Evolutionary conservation across 768 basidiomycete species (phyloP).

Genomic region (Suillus bovinus): DNA sequence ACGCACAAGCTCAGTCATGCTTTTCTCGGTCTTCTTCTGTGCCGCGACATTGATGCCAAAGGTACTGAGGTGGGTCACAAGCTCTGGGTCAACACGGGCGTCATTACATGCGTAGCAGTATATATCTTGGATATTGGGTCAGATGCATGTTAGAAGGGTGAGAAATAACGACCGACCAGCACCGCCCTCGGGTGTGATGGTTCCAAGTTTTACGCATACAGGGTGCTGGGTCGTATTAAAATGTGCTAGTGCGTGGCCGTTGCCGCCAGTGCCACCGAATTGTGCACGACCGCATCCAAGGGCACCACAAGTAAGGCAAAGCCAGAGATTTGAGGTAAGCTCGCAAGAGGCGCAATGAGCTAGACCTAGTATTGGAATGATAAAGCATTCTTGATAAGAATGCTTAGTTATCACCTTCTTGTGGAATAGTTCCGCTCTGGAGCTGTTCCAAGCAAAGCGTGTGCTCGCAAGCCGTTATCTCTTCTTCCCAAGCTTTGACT

Average conservation of each 20-base stretch:
- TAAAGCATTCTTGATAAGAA: neutral
- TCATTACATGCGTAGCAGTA: constrained; percentile 95
- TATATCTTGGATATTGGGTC: constrained; percentile 54
- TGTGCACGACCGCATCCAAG: constrained; percentile 90
- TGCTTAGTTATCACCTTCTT: constrained; percentile 22
- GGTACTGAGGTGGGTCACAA: constrained; percentile 68
- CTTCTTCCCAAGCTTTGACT: constrained; percentile 98
- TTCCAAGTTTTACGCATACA: constrained; percentile 91
- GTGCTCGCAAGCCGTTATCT: constrained; percentile 86
- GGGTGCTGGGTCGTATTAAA: constrained; percentile 71
- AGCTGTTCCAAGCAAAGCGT: constrained; percentile 55
- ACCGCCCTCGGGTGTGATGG: constrained; percentile 91
- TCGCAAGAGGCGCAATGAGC: constrained; percentile 84
- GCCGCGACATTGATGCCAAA: constrained; percentile 88
- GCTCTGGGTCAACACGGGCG: constrained; percentile 71
- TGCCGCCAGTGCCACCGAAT: constrained; percentile 79
- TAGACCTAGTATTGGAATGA: constrained; percentile 48
- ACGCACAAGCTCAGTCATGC: constrained; percentile 89
- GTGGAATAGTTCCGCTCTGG: constrained; percentile 22
- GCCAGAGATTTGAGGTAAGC: constrained; percentile 90
- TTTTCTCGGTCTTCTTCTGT: constrained; percentile 92
- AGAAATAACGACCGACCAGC: constrained; percentile 57
- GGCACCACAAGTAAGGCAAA: constrained; percentile 89
- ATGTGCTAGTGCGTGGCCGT: constrained; percentile 87
- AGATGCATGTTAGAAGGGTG: neutral